Evolutionary conservation across 1,284 basidiomycete species (phyloP), one percentile per base, ranked within the genome.

Genomic region (Taiwanofungus camphoratus): DNA sequence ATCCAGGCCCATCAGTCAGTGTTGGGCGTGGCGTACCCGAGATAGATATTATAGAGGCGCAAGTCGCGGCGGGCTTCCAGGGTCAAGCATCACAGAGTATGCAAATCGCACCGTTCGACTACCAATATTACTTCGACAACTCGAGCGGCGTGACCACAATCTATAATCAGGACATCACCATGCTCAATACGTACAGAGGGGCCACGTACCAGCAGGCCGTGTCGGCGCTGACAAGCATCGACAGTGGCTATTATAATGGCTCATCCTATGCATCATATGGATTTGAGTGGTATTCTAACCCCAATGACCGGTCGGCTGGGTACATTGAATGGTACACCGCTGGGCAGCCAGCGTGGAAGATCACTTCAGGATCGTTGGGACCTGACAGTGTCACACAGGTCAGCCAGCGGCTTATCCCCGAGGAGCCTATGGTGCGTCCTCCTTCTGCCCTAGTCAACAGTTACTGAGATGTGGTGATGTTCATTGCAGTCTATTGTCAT

Each of bases 31-130:
- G 71, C 20, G 75, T 73, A 0, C 81, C 82, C 9, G 82, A 86
- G 57, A 81, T 85, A 51, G 82, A 86, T 57, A 62, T 83, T 45
- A 63, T 85, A 52, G 82, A 85, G 59, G 77, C 76, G 1, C 77
- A 80, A 58, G 61, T 73, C 38, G 64, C 71, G 45, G 49, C 58
- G 12, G 42, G 16, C 44, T 33, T 33, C 16, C 31, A 33, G 9
- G 36, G 48, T 21, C 64, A 82, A 52, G 84, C 82, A 2, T 92
- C 89, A 2, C 90, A 92, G 63, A 87, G 82, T 48, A 74, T 74
- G 52, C 90, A 93, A 63, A 64, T 33, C 31, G 89, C 88, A n/a
- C 87, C 87, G 9, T 93, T 83, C 65, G 82, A 91, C 63, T 73
- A 73, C 49, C 56, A 72, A 41, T 90, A 87, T 61, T 51, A 33